phyloP scores from a whole-genome alignment of 176 grass and related monocot species.

The Otatea glauca region DNA sequence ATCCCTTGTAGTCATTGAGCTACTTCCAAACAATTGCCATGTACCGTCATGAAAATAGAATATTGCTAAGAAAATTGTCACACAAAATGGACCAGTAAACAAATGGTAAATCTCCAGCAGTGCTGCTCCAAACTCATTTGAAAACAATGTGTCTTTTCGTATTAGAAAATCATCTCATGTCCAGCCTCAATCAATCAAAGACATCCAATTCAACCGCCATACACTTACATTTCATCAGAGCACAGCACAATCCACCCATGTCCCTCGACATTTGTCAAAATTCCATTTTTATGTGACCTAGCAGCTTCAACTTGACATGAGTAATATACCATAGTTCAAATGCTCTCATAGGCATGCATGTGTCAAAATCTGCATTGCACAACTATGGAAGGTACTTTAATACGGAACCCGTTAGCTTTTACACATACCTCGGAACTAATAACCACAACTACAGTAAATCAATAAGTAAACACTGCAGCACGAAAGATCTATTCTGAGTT shows the following conservation, averaged over 20 bases:
- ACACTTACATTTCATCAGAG: neutral
- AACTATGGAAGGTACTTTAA: neutral
- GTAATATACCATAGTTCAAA: neutral
- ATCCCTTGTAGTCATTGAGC: constrained; percentile 1
- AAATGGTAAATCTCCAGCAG: neutral
- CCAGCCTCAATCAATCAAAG: neutral
- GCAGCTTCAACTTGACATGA: constrained; percentile 23
- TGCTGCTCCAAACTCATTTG: neutral
- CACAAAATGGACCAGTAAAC: neutral
- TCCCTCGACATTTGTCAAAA: neutral
- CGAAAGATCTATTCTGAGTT: neutral
- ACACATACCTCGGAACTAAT: neutral
- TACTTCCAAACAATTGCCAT: constrained; percentile 19
- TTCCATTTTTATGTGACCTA: neutral
- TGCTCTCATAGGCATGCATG: neutral
- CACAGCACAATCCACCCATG: neutral
- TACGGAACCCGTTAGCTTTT: neutral
- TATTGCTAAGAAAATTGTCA: neutral
- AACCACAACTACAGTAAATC: neutral
- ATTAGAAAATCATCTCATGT: neutral
- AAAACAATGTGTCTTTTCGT: neutral
- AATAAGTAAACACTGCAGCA: neutral
- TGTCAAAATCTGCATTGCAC: neutral
- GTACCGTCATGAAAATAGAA: constrained; percentile 2
- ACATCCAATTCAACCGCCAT: neutral